A percentile compares a stretch with the other conserved stretches of the same genome.
phyloP scores from a whole-genome alignment of 768 basidiomycete species.

The Hortiboletus flavorubellus region DNA sequence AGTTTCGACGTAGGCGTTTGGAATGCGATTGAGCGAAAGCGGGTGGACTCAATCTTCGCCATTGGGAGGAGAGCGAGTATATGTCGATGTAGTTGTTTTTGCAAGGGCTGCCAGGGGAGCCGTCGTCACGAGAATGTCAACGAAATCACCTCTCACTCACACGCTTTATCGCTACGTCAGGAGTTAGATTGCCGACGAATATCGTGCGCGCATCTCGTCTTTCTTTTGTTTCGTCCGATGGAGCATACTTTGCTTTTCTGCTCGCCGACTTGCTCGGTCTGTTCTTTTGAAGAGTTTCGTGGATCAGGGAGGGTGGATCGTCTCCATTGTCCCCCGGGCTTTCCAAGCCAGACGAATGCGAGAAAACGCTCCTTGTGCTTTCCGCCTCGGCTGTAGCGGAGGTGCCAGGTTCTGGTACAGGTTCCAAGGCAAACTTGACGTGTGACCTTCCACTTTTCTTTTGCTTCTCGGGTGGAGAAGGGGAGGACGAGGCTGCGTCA shows the following conservation, averaged over 20 bases:
- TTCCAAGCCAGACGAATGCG: slow-evolving; percentile 28
- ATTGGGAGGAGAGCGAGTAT: slow-evolving; percentile 66
- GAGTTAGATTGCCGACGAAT: slow-evolving; percentile 86
- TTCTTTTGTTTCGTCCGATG: slow-evolving; percentile 67
- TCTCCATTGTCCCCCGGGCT: slow-evolving; percentile 35
- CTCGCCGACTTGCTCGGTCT: slow-evolving; percentile 25
- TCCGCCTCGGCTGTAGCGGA: background rate
- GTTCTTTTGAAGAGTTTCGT: slow-evolving; percentile 51
- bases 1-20: slow-evolving; percentile 72
- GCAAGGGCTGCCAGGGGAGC: slow-evolving; percentile 50
- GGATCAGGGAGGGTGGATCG: slow-evolving; percentile 44
- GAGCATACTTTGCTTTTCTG: slow-evolving; percentile 47
- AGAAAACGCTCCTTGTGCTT: slow-evolving; percentile 3
- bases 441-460: slow-evolving; percentile 13
- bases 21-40: slow-evolving; percentile 94
- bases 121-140: background rate
- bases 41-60: slow-evolving; percentile 86
- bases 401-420: background rate
- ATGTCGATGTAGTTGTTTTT: slow-evolving; percentile 75
- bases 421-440: background rate
- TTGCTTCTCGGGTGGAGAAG: slow-evolving; percentile 14
- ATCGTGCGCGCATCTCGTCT: slow-evolving; percentile 79
- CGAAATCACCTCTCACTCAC: slow-evolving; percentile 41
- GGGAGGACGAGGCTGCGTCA: slow-evolving; percentile 17
- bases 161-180: slow-evolving; percentile 72